Evolutionary conservation across 805 yeast species (phyloP).

Genomic region (Candida coquimbonensis): DNA sequence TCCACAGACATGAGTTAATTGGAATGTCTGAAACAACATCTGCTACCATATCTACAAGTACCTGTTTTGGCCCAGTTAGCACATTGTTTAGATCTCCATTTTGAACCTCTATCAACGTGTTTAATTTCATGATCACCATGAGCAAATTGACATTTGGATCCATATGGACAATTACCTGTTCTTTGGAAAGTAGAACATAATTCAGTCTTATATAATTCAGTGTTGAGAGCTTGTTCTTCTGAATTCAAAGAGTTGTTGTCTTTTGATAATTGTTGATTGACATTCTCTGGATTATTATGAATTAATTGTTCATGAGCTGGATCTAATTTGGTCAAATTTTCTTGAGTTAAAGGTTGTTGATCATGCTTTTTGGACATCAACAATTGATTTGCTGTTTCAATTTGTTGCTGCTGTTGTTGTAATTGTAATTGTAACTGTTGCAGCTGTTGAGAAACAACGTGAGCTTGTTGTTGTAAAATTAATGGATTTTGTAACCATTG

Average conservation of each 20-base stretch:
- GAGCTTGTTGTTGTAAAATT: conserved; percentile 21
- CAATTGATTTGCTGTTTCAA: conserved; percentile 18
- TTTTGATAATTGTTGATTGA: background rate
- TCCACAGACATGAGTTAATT: background rate
- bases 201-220: conserved; percentile 83
- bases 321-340: conserved; percentile 17
- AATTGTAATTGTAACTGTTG: conserved; percentile 23
- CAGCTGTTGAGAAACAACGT: conserved; percentile 19
- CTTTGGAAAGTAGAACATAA: conserved; percentile 73
- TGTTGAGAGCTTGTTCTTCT: conserved; percentile 31
- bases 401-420: conserved; percentile 23
- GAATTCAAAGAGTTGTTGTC: background rate
- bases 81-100: conserved; percentile 89
- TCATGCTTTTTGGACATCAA: conserved; percentile 9
- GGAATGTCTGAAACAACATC: conserved; percentile 90
- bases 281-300: background rate
- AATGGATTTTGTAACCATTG: conserved; percentile 17
- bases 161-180: conserved; percentile 76
- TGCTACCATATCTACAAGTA: conserved; percentile 77
- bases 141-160: conserved; percentile 89
- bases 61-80: conserved; percentile 82
- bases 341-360: conserved; percentile 16
- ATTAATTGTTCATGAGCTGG: background rate
- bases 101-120: conserved; percentile 62
- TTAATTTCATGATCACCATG: conserved; percentile 80